Percentiles rank a stretch among this genome's conserved stretches.
Conservation (phyloP, 768 basidiomycete genomes). For the Trametes villosa region DNA sequence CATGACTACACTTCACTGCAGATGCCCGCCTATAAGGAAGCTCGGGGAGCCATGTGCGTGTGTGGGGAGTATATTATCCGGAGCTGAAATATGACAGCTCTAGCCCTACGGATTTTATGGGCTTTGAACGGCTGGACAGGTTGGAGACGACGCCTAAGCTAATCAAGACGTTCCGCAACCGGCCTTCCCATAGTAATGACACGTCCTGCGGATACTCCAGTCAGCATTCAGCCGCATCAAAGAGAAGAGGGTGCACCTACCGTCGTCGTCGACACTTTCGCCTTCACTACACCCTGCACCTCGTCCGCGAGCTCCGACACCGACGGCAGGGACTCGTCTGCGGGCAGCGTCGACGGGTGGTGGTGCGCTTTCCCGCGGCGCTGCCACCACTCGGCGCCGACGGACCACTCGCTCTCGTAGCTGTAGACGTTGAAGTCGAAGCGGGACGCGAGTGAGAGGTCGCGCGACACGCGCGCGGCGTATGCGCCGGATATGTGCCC, state of each 20-base stretch:
- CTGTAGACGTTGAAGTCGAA: conserved; percentile 98
- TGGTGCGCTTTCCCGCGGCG: conserved; percentile 52
- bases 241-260: conserved; percentile 46
- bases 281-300: conserved; percentile 85
- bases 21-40: background rate
- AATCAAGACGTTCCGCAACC: conserved; percentile 86
- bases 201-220: conserved; percentile 59
- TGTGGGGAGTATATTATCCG: conserved; percentile 30
- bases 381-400: conserved; percentile 97
- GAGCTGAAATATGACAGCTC: conserved; percentile 93
- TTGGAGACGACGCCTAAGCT: conserved; percentile 93
- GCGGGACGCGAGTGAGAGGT: conserved; percentile 84
- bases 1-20: background rate
- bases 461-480: conserved; percentile 82
- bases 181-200: conserved; percentile 92
- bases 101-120: conserved; percentile 88
- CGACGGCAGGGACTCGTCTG: conserved; percentile 19
- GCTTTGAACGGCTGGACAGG: conserved; percentile 80
- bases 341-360: conserved; percentile 17
- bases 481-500: conserved; percentile 93
- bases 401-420: conserved; percentile 94
- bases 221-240: background rate
- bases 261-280: conserved; percentile 86
- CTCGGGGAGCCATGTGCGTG: background rate
- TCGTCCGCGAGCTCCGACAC: conserved; percentile 38